Base-by-base conservation (phyloP, 2,329 filamentous ascomycete species). In the Trichoderma cornu-damae region DNA sequence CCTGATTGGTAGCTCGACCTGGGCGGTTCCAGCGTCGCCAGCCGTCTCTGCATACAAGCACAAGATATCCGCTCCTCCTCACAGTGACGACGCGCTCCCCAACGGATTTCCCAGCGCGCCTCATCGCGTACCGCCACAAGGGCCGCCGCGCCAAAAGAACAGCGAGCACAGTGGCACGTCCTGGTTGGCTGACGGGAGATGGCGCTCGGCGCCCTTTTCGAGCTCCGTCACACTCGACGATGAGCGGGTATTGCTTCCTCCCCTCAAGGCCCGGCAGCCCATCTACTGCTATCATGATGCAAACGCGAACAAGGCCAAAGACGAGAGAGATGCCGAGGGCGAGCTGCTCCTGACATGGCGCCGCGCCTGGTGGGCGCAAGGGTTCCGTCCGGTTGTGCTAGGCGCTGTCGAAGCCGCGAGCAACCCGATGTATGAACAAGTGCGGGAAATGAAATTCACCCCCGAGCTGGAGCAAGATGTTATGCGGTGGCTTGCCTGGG, bases 281-380 rank as follows among this genome's bases (percentile, higher is more conserved):
- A 85, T 97, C 55, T 97, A 96, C 73, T 96, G 91, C 62, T 97
- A 93, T 72, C 96, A 96, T 70, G 90, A 96, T 66, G 76, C 82
- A 9, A 83, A 82, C 4, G 70, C 78, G 16, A 74, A 80, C 60
- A 86, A 86, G 70, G 81, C 87, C 30, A 78, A 81, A 48, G 80
- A 81, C 16, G 79, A 82, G 50, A 82, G 82, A 64, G 82, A 88
- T 59, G 88, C 89, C 3, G 89, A 96, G 69, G 87, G 87, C 67
- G 82, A 86, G 59, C 75, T 97, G 59, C 79, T 97, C 48, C 76
- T 96, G 58, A 87, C 89, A 53, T 97, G 94, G 94, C 83, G 92
- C 60, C 83, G 90, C 44, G 92, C 93, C 2, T 97, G 93, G 91
- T 97, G 90, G 89, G 90, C 92, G 0, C 85, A 95, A 66, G 94